Percentiles rank a stretch among this genome's conserved stretches.
Conservation (phyloP, 1,139 yeast genomes). For the Meyerozyma smithsonii region DNA sequence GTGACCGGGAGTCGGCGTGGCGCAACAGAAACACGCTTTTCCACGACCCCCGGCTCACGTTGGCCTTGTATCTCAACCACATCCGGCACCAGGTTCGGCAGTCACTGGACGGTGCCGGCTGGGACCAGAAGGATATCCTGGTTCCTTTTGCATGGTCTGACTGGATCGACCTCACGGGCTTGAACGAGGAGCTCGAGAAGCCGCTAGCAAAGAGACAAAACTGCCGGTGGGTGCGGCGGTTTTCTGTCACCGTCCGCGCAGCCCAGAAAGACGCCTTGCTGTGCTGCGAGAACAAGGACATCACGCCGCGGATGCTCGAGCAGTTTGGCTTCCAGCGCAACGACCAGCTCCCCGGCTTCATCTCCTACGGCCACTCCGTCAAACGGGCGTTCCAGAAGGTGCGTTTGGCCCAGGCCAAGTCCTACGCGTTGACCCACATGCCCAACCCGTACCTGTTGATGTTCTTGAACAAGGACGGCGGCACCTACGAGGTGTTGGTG, state of each 20-base stretch:
- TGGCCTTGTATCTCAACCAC: constrained; percentile 13
- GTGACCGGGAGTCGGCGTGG: constrained; percentile 8
- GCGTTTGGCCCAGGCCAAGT: constrained; percentile 10
- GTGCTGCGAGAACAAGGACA: constrained; percentile 7
- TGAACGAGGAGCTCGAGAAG: constrained; percentile 9
- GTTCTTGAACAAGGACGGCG: constrained; percentile 12
- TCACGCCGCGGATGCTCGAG: constrained; percentile 6
- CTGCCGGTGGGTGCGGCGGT: constrained; percentile 10
- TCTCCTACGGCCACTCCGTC: constrained; percentile 6
- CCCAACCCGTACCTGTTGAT: constrained; percentile 11
- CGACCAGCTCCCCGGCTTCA: constrained; percentile 9
- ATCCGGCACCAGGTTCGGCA: constrained; percentile 7
- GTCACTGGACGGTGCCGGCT: too few relatives aligned
- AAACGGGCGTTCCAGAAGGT: constrained; percentile 6
- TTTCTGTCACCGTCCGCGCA: constrained; percentile 3
- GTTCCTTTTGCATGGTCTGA: constrained; percentile 18
- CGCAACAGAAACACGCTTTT: constrained; percentile 10
- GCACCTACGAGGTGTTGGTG: constrained; percentile 12
- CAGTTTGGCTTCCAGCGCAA: constrained; percentile 5
- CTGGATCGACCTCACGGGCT: constrained; percentile 15
- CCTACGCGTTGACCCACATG: constrained; percentile 12
- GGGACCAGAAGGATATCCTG: neutral
- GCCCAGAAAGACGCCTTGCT: constrained; percentile 8
- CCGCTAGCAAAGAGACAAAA: constrained; percentile 13
- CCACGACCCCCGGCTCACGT: constrained; percentile 15